These are phyloP conservation scores for Phaeophleospora eucalypticola DNA, from an alignment of 2,329 filamentous ascomycete genomes.

Conservation along the genomic window DNA sequence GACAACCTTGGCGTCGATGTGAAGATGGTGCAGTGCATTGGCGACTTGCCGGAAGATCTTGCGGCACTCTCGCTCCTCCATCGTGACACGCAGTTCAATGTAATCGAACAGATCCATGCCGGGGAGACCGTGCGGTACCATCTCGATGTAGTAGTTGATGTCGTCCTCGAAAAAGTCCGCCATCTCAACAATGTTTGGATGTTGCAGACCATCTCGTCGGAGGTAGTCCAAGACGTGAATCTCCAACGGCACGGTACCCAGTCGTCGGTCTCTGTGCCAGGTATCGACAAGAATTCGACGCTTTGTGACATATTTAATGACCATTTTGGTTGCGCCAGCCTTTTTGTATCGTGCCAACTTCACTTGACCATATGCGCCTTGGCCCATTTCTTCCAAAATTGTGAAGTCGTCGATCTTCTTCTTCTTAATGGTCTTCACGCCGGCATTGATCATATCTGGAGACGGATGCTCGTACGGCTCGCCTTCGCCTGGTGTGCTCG, in stretches of 20 bases:
- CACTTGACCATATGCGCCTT: slow-evolving; percentile 95
- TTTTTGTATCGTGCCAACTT: slow-evolving; percentile 87
- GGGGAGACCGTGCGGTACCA: slow-evolving; percentile 88
- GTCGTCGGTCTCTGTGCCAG: slow-evolving; percentile 87
- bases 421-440: slow-evolving; percentile 48
- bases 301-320: slow-evolving; percentile 97
- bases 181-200: slow-evolving; percentile 66
- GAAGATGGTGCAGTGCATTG: slow-evolving; percentile 82
- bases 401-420: slow-evolving; percentile 86
- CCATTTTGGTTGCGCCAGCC: slow-evolving; percentile 68
- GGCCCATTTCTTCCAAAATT: slow-evolving; percentile 96
- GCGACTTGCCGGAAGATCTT: slow-evolving; percentile 96
- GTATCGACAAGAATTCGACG: slow-evolving; percentile 94
- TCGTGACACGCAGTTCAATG: slow-evolving; percentile 91
- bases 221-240: slow-evolving; percentile 96
- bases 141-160: slow-evolving; percentile 97
- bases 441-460: slow-evolving; percentile 32
- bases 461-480: slow-evolving; percentile 38
- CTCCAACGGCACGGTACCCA: slow-evolving; percentile 92
- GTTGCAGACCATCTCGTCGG: slow-evolving; percentile 63
- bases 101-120: slow-evolving; percentile 99
- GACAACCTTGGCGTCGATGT: slow-evolving; percentile 85
- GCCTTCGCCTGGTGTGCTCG: slow-evolving; percentile 16
- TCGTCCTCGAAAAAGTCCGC: slow-evolving; percentile 70
- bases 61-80: slow-evolving; percentile 90